Evolutionary conservation across 352 stramenopile species (phyloP), one percentile per base, ranked within the genome.

Genomic region (Globisporangium mamillatum): DNA sequence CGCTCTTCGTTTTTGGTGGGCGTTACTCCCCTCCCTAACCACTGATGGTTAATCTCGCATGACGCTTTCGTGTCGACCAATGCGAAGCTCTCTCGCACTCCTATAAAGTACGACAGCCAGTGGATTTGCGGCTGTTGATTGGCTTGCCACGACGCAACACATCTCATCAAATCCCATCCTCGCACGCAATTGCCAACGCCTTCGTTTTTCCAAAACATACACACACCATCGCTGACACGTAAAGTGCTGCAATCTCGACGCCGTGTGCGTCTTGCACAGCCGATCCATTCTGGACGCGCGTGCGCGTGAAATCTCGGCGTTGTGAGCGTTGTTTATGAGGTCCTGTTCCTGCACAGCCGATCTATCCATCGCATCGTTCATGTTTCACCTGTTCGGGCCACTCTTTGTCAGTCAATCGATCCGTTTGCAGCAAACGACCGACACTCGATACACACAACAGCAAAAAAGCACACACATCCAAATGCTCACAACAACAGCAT

Each of bases 51-150:
- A 50, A 50, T 63, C 32, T 20, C 8, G 2, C 9, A 20, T 63
- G 57, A 63, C 57, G 32, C 57, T 63, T 63, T 63, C 57, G 57
- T 52, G 57, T 63, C 57, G 34, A 63, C 57, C 57, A 53, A 62
- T 62, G 32, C 1, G 20, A 36, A n/a, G 53, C 14, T 3, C 24
- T 6, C 25, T 24, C 41, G 9, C 54, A 18, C 54, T 44, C 54
- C 54, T 4, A 16, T 25, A 60, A 60, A 60, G 54, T 60, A 8
- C 54, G 54, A 18, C 18, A 46, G 1, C 9, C n/a, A 41, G 6
- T 46, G 55, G 14, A 29, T 63, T n/a, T 32, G 57, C 22, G 34
- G 32, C 32, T 53, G 27, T 9, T 22, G 27, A 56, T 56, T 56
- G 50, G 50, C 22, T 25, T 56, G 10, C 12, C 55, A 60, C 55